Evolutionary conservation across 768 basidiomycete species (phyloP), one percentile per base, ranked within the genome.

Genomic region (Amanita pseudoporphyria): DNA sequence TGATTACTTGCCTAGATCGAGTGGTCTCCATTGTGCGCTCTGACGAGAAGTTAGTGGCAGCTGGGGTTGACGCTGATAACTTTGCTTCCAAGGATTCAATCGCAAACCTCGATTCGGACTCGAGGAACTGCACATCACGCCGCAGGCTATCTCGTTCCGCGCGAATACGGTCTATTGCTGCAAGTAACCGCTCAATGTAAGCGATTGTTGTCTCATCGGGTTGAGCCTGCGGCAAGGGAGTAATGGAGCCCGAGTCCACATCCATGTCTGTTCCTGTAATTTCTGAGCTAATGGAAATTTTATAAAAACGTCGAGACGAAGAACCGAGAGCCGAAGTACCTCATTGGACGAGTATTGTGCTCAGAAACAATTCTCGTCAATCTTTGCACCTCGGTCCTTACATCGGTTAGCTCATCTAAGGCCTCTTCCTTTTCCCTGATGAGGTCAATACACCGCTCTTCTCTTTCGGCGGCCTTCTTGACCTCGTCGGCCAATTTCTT

Each of bases 151-250:
- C 81, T 4, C 86, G 72, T 56, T 89, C 84, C 3, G 62, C 61
- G 4, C 87, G 79, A 40, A 88, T 67, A 30, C 86, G 77, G n/a
- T 79, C 76, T 37, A 86, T 68, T 1, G 85, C 79, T 22, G 62
- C 62, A 44, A 88, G 67, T 19, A 88, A 68, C 33, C 73, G 76
- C 53, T 77, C 77, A 30, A 84, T 69, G 38, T 74, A 65, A 16
- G 57, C 60, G 14, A 74, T 60, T 9, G 65, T 60, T 30, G 64
- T 57, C 38, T 66, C 58, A 36, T 71, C 65, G 9, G 60, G 54
- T 13, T 16, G 35, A 14, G 36, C 14, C 13, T 7, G 18, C 28
- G 38, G 26, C 35, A 19, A 54, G 43, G 18, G 31, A 38, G 47
- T 50, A 38, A 40, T 24, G 42, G 28, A 16, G 9, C n/a, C 14